phyloP scores from a whole-genome alignment of 2,329 filamentous ascomycete genomes.

The Dothistroma septosporum region DNA sequence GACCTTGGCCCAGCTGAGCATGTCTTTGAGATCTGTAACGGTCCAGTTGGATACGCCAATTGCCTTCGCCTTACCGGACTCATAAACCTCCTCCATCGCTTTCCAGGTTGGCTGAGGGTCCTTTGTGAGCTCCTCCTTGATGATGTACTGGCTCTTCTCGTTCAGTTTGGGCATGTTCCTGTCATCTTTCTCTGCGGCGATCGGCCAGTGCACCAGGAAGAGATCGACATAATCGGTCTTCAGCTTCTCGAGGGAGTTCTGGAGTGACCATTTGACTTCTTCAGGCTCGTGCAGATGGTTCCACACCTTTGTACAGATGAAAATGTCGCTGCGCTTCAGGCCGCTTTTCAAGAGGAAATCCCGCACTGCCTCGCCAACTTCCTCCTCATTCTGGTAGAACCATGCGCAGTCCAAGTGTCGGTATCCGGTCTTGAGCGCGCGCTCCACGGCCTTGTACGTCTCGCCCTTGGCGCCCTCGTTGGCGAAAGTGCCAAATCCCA shows the following conservation, averaged over 20 bases:
- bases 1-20: conserved; percentile 43
- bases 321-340: conserved; percentile 49
- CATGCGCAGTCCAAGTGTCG: conserved; percentile 55
- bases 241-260: conserved; percentile 35
- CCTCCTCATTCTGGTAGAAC: conserved; percentile 53
- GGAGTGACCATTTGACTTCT: conserved; percentile 35
- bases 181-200: conserved; percentile 50
- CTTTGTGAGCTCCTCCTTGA: conserved; percentile 61
- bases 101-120: conserved; percentile 62
- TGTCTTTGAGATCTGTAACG: conserved; percentile 40
- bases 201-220: conserved; percentile 43
- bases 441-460: conserved; percentile 52
- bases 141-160: conserved; percentile 56
- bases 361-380: conserved; percentile 50
- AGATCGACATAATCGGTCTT: conserved; percentile 36
- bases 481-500: conserved; percentile 64
- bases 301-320: conserved; percentile 53
- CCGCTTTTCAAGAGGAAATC: conserved; percentile 52
- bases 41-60: conserved; percentile 55
- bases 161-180: conserved; percentile 47
- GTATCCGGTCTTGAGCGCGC: conserved; percentile 51
- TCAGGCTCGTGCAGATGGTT: conserved; percentile 47
- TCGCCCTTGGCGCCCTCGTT: conserved; percentile 60
- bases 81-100: conserved; percentile 57
- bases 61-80: conserved; percentile 51